Conservation (phyloP, 805 yeast genomes). For the Metschnikowia santaceciliae region DNA sequence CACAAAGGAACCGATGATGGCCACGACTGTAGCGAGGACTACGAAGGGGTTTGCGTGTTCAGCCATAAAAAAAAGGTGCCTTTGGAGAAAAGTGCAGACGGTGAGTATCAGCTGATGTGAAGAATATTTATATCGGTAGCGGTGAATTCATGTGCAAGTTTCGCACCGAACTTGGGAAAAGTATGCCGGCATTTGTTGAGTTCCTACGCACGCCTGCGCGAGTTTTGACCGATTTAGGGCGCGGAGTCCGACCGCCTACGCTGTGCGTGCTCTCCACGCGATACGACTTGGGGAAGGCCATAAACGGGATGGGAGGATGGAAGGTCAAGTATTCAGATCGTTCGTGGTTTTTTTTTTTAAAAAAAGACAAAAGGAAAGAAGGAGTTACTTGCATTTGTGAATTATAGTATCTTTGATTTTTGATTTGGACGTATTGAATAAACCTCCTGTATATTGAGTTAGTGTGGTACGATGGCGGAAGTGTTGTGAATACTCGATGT, state of each 20-base stretch:
- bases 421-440: too few relatives aligned
- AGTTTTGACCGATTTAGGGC: conserved; percentile 1
- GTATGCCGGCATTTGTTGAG: background rate
- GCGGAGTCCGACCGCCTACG: background rate
- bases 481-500: too few relatives aligned
- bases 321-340: too few relatives aligned
- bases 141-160: conserved; percentile 2
- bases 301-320: background rate
- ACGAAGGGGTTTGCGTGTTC: conserved; percentile 39
- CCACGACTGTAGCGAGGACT: conserved; percentile 38
- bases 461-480: too few relatives aligned
- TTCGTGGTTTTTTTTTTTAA: too few relatives aligned
- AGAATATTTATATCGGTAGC: conserved; percentile 1
- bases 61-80: conserved; percentile 15
- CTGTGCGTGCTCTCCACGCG: background rate
- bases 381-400: too few relatives aligned
- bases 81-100: background rate
- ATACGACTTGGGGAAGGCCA: background rate
- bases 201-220: background rate
- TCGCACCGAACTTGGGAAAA: conserved; percentile 2
- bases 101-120: background rate
- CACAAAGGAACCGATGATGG: conserved; percentile 32
- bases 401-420: too few relatives aligned
- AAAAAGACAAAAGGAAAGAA: too few relatives aligned
- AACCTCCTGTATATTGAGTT: too few relatives aligned